Percentiles rank a stretch among this genome's conserved stretches.
Evolutionary conservation across 2,329 filamentous ascomycete species (phyloP).

Genomic region (Xylaria polymorpha): DNA sequence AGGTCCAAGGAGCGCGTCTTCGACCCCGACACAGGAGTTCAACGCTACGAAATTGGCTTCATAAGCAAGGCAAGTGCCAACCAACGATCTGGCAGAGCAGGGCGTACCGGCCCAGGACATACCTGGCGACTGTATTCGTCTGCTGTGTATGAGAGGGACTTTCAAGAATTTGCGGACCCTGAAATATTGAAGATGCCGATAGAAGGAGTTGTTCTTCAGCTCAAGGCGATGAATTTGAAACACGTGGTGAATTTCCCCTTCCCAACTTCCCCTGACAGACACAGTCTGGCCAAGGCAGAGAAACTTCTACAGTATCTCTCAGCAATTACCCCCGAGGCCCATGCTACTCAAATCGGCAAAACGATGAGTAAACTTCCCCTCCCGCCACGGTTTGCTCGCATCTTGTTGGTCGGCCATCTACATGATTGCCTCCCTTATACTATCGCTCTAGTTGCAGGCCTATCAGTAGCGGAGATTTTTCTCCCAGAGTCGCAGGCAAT

Average conservation of each 20-base stretch:
- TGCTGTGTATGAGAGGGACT: conserved; percentile 91
- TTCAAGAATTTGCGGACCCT: conserved; percentile 85
- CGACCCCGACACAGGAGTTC: conserved; percentile 87
- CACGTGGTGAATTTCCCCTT: conserved; percentile 96
- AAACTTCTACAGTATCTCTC: conserved; percentile 87
- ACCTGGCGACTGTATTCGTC: conserved; percentile 96
- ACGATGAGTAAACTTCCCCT: conserved; percentile 91
- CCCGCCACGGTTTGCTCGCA: conserved; percentile 89
- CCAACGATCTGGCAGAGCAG: conserved; percentile 92
- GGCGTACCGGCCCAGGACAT: conserved; percentile 93
- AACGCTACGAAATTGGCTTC: conserved; percentile 95
- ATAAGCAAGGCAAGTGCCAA: conserved; percentile 97
- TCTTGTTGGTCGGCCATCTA: conserved; percentile 86
- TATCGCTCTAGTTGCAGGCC: conserved; percentile 85
- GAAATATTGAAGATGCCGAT: conserved; percentile 93
- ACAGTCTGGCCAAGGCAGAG: conserved; percentile 84
- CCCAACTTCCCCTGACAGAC: conserved; percentile 84
- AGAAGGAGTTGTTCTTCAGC: conserved; percentile 89
- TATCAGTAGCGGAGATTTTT: conserved; percentile 90
- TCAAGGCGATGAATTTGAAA: conserved; percentile 94
- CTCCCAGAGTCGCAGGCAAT: conserved; percentile 83
- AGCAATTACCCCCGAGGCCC: conserved; percentile 76
- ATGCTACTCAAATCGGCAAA: conserved; percentile 81
- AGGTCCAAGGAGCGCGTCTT: conserved; percentile 92
- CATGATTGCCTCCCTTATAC: conserved; percentile 87